Conservation (phyloP, 2,329 filamentous ascomycete species). For the Coniochaeta sp. region DNA sequence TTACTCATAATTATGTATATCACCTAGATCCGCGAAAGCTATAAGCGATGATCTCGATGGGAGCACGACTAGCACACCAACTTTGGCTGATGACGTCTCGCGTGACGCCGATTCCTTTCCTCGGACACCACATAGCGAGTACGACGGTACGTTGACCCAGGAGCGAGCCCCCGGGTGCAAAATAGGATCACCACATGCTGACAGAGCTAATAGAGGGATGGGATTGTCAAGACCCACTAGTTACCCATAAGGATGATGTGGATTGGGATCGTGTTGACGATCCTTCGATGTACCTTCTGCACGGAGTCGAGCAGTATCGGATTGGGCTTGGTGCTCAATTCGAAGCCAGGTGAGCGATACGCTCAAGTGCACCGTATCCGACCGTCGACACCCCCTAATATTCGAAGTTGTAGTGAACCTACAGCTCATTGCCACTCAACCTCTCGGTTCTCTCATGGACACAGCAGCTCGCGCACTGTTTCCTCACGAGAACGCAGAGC, state of each 20-base stretch:
- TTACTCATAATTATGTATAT: too few species aligned
- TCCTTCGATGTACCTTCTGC: too few species aligned
- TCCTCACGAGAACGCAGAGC: background rate
- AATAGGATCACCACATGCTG: too few species aligned
- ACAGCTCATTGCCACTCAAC: too few species aligned
- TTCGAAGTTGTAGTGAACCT: background rate
- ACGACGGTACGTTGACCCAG: too few species aligned
- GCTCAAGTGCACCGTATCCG: too few species aligned
- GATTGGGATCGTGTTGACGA: too few species aligned
- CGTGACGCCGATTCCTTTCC: background rate
- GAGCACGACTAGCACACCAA: background rate
- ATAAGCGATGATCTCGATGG: background rate
- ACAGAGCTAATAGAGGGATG: background rate
- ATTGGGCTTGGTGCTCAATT: too few species aligned
- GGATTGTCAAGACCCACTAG: background rate
- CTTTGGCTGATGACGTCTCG: background rate
- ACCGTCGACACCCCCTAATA: background rate
- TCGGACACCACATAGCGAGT: background rate
- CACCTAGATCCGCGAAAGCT: too few species aligned
- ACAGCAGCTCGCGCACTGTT: background rate
- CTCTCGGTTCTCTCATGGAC: too few species aligned
- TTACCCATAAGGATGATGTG: background rate
- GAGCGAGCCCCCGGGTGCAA: background rate
- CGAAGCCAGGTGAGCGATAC: too few species aligned
- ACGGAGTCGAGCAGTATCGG: too few species aligned